phyloP scores from a whole-genome alignment of 768 basidiomycete species.

The Rhodotorula graminis region DNA sequence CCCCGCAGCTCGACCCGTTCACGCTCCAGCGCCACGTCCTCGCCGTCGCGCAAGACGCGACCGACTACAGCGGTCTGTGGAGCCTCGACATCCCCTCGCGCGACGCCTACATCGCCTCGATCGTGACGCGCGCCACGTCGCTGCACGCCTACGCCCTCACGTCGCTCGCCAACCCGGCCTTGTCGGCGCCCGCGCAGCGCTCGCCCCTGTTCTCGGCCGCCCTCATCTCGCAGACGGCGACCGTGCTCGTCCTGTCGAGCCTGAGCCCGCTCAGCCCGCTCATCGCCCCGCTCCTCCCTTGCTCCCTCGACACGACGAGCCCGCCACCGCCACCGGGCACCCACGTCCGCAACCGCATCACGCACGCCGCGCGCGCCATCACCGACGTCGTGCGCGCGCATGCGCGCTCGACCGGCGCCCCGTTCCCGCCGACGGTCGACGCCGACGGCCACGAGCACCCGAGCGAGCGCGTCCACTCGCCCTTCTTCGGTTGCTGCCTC shows the following conservation, averaged over 20 bases:
- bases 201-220: constrained; percentile 7
- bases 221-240: constrained; percentile 6
- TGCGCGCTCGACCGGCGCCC: not conserved
- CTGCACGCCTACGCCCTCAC: constrained; percentile 46
- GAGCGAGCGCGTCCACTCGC: not conserved
- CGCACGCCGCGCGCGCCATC: constrained; percentile 6
- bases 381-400: constrained; percentile 1
- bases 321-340: not conserved
- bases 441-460: not conserved
- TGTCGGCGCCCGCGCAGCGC: constrained; percentile 2
- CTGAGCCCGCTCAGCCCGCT: not conserved
- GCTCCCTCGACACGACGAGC: constrained; percentile 21
- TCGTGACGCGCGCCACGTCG: constrained; percentile 56
- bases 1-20: not conserved
- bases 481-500: constrained; percentile 26
- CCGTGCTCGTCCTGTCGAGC: constrained; percentile 19
- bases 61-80: constrained; percentile 16
- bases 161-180: constrained; percentile 51
- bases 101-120: constrained; percentile 52
- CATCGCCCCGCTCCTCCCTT: constrained; percentile 16
- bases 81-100: constrained; percentile 45
- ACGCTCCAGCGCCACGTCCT: constrained; percentile 39
- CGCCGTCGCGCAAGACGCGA: constrained; percentile 52
- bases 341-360: not conserved
- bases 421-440: not conserved